Conservation (phyloP, 2,329 filamentous ascomycete genomes). For the Pseudocercospora crystallina region DNA sequence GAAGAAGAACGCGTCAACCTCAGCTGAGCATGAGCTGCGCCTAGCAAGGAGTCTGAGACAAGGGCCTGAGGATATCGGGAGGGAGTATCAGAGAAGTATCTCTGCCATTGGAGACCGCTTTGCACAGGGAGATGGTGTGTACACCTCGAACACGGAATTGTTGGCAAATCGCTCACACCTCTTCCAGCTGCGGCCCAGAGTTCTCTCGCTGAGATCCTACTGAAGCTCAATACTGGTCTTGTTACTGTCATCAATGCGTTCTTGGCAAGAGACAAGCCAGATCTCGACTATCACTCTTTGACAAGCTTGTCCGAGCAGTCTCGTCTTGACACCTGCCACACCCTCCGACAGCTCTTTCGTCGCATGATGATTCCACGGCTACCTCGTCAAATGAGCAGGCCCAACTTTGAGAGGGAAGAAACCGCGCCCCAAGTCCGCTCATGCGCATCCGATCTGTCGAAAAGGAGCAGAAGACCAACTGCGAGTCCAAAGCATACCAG, state of each 20-base stretch:
- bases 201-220: constrained; percentile 46
- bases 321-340: constrained; percentile 44
- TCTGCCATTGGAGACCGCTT: constrained; percentile 40
- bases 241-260: constrained; percentile 49
- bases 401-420: background rate
- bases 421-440: background rate
- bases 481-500: constrained; percentile 15
- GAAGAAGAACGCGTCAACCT: constrained; percentile 20
- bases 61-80: constrained; percentile 44
- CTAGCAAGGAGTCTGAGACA: constrained; percentile 42
- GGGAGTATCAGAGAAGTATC: constrained; percentile 43
- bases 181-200: constrained; percentile 45
- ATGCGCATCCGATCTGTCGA: background rate
- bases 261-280: constrained; percentile 38
- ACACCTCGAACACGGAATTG: background rate
- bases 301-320: constrained; percentile 48
- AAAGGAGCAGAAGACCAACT: background rate
- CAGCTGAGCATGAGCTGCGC: constrained; percentile 36
- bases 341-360: constrained; percentile 41
- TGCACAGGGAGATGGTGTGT: constrained; percentile 47
- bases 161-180: constrained; percentile 6
- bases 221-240: constrained; percentile 49
- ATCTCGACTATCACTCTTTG: constrained; percentile 46
- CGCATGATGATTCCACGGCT: constrained; percentile 15
- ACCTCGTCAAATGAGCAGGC: background rate